Conservation (phyloP, 2,329 filamentous ascomycete species). For the Cladobotryum mycophilum region DNA sequence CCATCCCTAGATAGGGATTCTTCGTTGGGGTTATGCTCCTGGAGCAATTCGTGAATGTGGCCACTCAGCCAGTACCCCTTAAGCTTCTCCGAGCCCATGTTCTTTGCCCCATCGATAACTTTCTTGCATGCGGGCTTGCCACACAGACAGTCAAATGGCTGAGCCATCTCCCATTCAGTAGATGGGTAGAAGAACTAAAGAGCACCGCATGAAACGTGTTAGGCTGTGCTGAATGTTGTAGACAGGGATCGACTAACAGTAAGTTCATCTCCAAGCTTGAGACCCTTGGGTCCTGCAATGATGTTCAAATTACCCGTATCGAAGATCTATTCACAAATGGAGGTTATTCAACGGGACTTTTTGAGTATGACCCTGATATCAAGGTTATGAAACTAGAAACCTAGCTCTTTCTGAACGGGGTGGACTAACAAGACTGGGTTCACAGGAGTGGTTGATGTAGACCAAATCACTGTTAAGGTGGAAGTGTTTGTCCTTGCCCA, state of each 20-base stretch:
- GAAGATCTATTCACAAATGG: constrained; percentile 42
- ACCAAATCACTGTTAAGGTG: constrained; percentile 60
- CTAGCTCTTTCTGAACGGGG: neutral
- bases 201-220: neutral
- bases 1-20: constrained; percentile 8
- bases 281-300: constrained; percentile 50
- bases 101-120: constrained; percentile 55
- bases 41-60: constrained; percentile 52
- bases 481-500: constrained; percentile 48
- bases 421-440: constrained; percentile 54
- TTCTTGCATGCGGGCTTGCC: constrained; percentile 51
- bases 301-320: constrained; percentile 52
- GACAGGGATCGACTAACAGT: constrained; percentile 34
- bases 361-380: neutral
- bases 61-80: constrained; percentile 55
- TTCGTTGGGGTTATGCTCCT: constrained; percentile 28
- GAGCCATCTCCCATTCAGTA: constrained; percentile 68
- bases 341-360: neutral
- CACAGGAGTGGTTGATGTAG: constrained; percentile 64
- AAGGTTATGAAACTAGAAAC: no score
- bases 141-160: constrained; percentile 63
- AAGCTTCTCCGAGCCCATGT: constrained; percentile 50
- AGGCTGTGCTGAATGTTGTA: no score
- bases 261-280: constrained; percentile 51
- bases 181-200: constrained; percentile 65